A percentile compares a stretch with the other conserved stretches of the same genome.
Conservation (phyloP, 177 flowering plant genomes). For the Vitis hybrid region DNA sequence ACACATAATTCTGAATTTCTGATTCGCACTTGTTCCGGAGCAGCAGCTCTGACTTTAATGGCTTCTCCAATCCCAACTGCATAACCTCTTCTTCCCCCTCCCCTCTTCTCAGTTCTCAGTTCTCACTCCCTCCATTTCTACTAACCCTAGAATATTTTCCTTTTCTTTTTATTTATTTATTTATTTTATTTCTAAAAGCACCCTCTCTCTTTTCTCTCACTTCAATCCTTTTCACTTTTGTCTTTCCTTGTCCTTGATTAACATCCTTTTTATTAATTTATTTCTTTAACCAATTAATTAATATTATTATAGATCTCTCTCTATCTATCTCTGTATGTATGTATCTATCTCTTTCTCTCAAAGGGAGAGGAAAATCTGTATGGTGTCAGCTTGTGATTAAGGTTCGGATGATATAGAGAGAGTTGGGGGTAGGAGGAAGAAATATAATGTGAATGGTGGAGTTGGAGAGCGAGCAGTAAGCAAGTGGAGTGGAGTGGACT, state of each 20-base stretch:
- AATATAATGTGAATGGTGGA: not conserved
- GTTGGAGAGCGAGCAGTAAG: not conserved
- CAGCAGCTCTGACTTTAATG: too few relatives aligned
- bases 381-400: conserved; percentile 15
- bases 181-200: not conserved
- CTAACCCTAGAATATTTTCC: too few relatives aligned
- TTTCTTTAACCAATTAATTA: not conserved
- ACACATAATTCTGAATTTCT: too few relatives aligned
- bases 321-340: not conserved
- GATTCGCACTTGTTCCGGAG: too few relatives aligned
- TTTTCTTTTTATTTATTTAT: too few relatives aligned
- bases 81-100: too few relatives aligned
- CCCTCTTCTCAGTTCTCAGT: too few relatives aligned
- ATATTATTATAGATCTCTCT: not conserved
- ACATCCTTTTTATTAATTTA: not conserved
- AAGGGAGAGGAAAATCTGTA: too few relatives aligned
- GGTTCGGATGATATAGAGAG: too few relatives aligned
- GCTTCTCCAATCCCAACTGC: too few relatives aligned
- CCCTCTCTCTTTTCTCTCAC: not conserved
- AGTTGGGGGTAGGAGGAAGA: too few relatives aligned
- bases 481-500: not conserved
- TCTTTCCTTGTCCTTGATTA: conserved; percentile 21
- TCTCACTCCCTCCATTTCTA: too few relatives aligned
- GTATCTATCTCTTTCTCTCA: not conserved
- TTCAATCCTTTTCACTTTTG: conserved; percentile 15